These are phyloP conservation scores for Calonectria henricotiae DNA, from an alignment of 2,329 filamentous ascomycete species.

Conservation along the genomic window DNA sequence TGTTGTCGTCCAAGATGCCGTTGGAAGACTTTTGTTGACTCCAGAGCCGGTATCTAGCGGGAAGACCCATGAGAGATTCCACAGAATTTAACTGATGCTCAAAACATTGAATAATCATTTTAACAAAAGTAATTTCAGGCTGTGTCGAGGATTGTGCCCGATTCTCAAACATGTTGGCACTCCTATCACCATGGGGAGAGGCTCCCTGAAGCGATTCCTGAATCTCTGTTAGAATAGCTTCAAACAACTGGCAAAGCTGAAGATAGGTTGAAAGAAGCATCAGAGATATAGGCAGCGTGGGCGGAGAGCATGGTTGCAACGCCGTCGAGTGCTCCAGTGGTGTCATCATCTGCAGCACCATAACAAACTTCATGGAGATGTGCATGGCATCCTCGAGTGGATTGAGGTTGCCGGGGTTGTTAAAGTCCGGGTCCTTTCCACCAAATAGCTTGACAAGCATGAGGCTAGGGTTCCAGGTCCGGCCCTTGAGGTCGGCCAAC, in stretches of 20 bases:
- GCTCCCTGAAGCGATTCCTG: not conserved
- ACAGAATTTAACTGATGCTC: slow-evolving; percentile 6
- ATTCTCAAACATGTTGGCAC: not conserved
- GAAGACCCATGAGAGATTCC: slow-evolving; percentile 1
- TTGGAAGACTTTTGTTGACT: not conserved
- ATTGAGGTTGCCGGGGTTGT: slow-evolving; percentile 6
- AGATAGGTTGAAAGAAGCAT: slow-evolving; percentile 11
- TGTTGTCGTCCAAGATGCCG: not conserved
- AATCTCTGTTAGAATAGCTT: not conserved
- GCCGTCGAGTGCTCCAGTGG: not conserved
- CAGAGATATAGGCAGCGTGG: not conserved
- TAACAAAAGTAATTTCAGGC: not conserved
- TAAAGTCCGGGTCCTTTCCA: slow-evolving; percentile 1
- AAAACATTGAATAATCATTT: slow-evolving; percentile 14
- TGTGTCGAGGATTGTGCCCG: not conserved
- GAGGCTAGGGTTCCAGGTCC: slow-evolving; percentile 3
- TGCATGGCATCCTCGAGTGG: slow-evolving; percentile 14
- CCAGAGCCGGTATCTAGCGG: slow-evolving; percentile 10
- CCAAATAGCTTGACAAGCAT: slow-evolving; percentile 18
- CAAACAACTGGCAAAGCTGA: slow-evolving; percentile 1
- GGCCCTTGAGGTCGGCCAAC: slow-evolving; percentile 9
- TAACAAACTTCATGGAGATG: slow-evolving; percentile 18
- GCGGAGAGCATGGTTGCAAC: not conserved
- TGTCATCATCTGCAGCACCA: slow-evolving; percentile 21
- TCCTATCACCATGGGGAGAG: not conserved